Conservation (phyloP, 1,284 basidiomycete genomes). For the Ceratobasidium sp. region DNA sequence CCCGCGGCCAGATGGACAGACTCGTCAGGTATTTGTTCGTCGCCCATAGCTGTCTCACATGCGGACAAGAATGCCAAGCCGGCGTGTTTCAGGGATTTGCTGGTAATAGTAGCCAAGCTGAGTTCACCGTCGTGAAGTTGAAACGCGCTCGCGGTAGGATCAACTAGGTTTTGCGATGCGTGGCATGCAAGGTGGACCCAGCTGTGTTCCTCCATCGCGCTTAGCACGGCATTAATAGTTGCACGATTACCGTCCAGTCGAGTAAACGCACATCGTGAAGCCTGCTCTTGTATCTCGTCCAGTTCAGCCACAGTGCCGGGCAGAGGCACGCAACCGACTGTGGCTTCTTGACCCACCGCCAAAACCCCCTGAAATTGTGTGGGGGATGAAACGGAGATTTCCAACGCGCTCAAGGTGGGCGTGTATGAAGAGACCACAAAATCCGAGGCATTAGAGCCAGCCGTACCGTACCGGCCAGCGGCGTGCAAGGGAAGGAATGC, state of each 20-base stretch:
- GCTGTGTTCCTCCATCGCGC: neutral
- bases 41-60: neutral
- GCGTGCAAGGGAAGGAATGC: neutral
- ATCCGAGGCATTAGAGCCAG: neutral
- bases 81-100: neutral
- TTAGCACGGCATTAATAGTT: neutral
- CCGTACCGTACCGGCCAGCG: neutral
- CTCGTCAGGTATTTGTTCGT: neutral
- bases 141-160: neutral
- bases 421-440: neutral
- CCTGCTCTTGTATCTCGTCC: neutral
- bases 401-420: neutral
- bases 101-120: neutral
- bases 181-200: slow-evolving; percentile 28
- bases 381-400: too few relatives aligned
- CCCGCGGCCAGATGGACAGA: neutral
- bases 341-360: neutral
- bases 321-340: neutral
- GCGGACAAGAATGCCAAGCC: slow-evolving; percentile 13
- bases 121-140: neutral
- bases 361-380: neutral
- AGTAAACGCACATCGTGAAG: too few relatives aligned
- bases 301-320: neutral
- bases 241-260: neutral
- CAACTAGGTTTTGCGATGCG: neutral